A percentile compares a stretch with the other conserved stretches of the same genome.
Evolutionary conservation across 1,284 basidiomycete genomes (phyloP).

Genomic region (Ganoderma resinaceum): DNA sequence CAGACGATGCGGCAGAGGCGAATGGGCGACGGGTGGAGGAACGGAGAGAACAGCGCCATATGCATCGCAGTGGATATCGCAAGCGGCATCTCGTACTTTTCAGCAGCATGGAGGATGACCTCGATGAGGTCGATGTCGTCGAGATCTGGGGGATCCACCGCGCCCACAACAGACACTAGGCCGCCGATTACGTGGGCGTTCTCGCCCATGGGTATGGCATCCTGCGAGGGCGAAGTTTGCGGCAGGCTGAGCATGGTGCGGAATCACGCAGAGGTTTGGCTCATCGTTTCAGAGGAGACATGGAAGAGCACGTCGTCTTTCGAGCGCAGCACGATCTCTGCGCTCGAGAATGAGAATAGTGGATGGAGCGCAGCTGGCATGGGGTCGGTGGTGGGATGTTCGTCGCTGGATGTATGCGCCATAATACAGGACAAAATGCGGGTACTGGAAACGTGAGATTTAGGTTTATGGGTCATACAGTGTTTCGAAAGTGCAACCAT

Average conservation of each 20-base stretch:
- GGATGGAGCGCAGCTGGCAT: conserved; percentile 38
- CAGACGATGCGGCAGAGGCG: conserved; percentile 61
- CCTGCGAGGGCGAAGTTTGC: conserved; percentile 6
- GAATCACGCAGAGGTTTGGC: conserved; percentile 65
- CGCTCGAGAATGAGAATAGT: conserved; percentile 45
- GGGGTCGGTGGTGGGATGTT: not conserved
- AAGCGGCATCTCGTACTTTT: conserved; percentile 71
- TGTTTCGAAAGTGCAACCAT: not conserved
- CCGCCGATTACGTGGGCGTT: conserved; percentile 48
- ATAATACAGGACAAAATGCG: not conserved
- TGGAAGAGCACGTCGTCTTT: conserved; percentile 54
- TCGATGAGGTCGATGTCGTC: conserved; percentile 56
- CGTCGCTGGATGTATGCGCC: not conserved
- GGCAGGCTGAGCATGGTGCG: conserved; percentile 60
- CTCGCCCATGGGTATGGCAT: conserved; percentile 15
- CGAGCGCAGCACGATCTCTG: conserved; percentile 53
- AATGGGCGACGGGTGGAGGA: conserved; percentile 52
- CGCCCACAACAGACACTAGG: conserved; percentile 63
- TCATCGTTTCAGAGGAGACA: conserved; percentile 60
- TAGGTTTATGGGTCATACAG: not conserved
- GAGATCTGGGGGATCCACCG: conserved; percentile 54
- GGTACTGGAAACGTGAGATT: not conserved
- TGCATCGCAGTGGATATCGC: conserved; percentile 59
- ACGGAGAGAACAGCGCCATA: conserved; percentile 51
- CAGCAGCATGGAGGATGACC: conserved; percentile 58